Evolutionary conservation across 176 grass and related monocot genomes (phyloP), one percentile per base, ranked within the genome.

Genomic region (Otatea glauca): DNA sequence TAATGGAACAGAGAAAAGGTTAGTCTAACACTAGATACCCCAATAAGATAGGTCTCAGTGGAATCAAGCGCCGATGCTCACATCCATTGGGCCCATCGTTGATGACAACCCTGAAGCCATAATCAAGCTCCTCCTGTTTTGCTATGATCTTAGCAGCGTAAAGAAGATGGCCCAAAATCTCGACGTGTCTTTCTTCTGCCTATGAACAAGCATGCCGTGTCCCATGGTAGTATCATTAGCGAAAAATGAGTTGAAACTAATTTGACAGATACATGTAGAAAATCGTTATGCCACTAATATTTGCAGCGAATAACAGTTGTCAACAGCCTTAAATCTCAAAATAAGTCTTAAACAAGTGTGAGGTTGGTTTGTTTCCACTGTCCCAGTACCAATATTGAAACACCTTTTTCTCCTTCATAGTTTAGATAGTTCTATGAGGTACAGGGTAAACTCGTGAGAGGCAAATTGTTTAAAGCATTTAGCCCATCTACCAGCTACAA

Each of bases 51-150:
- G 47, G 29, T 58, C 9, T 54, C 16, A 24, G 50, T 58, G 77
- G 50, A 56, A 75, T 20, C 47, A 69, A 59, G 39, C 54, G 56
- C 47, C 0, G 4, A 15, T 43, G 65, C 91, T 93, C 63, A 93
- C 94, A 88, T 87, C 91, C 91, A 77, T 77, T 67, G 4, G 84
- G 74, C 12, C 89, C 89, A 64, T 97, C 94, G 47, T 96, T 93
- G 72, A 97, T 91, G 64, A 90, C 84, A 65, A 91, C 48, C 64
- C 91, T 91, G 88, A 89, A 93, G 24, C 94, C 91, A 82, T 93
- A 84, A 29, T 75, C 88, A 50, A 97, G 87, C 4, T 84, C 84
- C 85, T 93, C 87, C 74, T 93, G 91, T 79, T 97, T 88, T 34
- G 89, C 89, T 45, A 97, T 64, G 55, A 90, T 60, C 60, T 93